phyloP scores from a whole-genome alignment of 2,329 filamentous ascomycete genomes.

The Tolypocladium tropicale region DNA sequence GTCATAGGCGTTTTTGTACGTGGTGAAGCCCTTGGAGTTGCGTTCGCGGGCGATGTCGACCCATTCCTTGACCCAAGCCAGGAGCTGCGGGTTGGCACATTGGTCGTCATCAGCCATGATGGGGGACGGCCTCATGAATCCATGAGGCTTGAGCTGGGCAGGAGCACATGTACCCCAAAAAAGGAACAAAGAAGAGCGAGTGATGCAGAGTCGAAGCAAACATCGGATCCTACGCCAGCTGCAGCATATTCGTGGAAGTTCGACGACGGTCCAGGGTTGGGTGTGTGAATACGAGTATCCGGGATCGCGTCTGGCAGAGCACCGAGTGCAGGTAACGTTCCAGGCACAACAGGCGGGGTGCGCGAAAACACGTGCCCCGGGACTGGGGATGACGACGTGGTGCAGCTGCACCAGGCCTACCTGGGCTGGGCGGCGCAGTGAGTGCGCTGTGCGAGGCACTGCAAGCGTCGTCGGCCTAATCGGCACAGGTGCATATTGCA shows the following conservation, averaged over 20 bases:
- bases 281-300: neutral
- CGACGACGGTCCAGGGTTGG: neutral
- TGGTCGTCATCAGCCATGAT: constrained; percentile 16
- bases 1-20: constrained; percentile 66
- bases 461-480: neutral
- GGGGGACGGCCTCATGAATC: neutral
- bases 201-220: neutral
- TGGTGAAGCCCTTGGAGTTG: constrained; percentile 60
- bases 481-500: neutral
- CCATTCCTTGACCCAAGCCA: constrained; percentile 71
- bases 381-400: neutral
- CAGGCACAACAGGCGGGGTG: neutral
- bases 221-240: neutral
- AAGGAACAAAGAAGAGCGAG: neutral
- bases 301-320: neutral
- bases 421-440: no score
- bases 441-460: no score
- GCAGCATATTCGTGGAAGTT: neutral
- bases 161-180: neutral
- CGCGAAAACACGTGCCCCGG: constrained; percentile 1
- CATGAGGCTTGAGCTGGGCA: neutral
- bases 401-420: neutral
- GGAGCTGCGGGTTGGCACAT: constrained; percentile 60
- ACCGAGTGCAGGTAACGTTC: neutral
- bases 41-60: constrained; percentile 57